Percentiles rank a stretch among this genome's conserved stretches.
Evolutionary conservation across 192 early-diverging fungal genomes (phyloP).

Genomic region (Backusella tuberculispora): DNA sequence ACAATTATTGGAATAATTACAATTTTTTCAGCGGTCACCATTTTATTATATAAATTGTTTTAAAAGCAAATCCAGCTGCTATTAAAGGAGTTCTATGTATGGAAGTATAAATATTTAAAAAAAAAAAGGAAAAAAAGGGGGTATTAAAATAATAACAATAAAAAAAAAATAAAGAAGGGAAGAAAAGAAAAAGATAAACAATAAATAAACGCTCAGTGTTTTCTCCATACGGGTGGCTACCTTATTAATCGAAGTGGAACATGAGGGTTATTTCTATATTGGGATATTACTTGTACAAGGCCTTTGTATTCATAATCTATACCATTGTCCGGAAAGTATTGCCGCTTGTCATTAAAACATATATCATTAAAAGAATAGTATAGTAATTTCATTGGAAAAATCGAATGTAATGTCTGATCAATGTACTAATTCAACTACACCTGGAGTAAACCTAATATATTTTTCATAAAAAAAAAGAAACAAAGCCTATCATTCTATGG

Average conservation of each 20-base stretch:
- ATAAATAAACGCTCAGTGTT: neutral
- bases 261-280: neutral
- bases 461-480: too few species aligned
- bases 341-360: neutral
- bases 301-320: neutral
- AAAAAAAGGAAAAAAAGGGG: neutral
- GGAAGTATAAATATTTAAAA: neutral
- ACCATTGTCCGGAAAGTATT: neutral
- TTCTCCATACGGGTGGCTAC: neutral
- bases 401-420: too few species aligned
- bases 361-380: neutral
- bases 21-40: conserved; percentile 34
- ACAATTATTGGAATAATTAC: conserved; percentile 18
- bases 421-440: too few species aligned
- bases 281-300: neutral
- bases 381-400: neutral
- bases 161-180: neutral
- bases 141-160: neutral
- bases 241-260: neutral
- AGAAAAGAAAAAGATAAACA: too few species aligned
- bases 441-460: too few species aligned
- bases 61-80: conserved; percentile 18
- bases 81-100: neutral
- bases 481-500: too few species aligned
- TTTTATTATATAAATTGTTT: conserved; percentile 1